Evolutionary conservation across 2,329 filamentous ascomycete genomes (phyloP), one percentile per base, ranked within the genome.

Genomic region (Aspergillus fumigatus): DNA sequence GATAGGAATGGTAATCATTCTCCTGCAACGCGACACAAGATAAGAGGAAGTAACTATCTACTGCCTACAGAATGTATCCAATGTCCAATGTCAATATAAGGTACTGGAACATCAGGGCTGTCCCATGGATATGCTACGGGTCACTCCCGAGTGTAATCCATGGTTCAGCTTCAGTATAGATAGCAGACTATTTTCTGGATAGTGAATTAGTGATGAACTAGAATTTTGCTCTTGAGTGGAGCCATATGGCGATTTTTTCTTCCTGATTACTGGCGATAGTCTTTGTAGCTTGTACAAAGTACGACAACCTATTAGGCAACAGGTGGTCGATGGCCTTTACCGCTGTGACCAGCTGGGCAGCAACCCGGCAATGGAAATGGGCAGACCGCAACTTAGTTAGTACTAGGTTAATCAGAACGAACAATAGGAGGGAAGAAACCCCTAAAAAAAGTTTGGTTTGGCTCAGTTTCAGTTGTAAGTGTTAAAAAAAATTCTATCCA

Each of bases 331-430:
- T 68, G 55, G 65, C 65, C 67, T 68, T 70, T 70, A 70, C 68
- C 67, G 68, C 68, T 53, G 65, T 51, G 51, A 56, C 58, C 61
- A 66, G 63, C 69, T 71, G 69, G 69, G 69, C 69, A 71, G 64
- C 69, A 69, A 71, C 63, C 61, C 43, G 62, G 61, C 62, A 50
- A 60, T 54, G 5, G 62, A 65, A 29, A 53, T 56, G 25, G 50
- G 53, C 65, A 67, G 65, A 67, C 65, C 65, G 65, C 64, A 67
- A 67, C 59, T 67, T 65, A 57, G 21, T 43, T 43, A 35, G 32
- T 35, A 35, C 21, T n/a, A 21, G 4, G 19, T n/a, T 10, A 19
- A 23, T 19, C n/a, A 45, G 5, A 45, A 45, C n/a, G 19, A 45
- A 45, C 41, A 45, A 19, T 19, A 45, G 6, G 21, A 43, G 3